Evolutionary conservation across 495 filamentous ascomycete genomes (phyloP).

Genomic region (Penicillium lagena): DNA sequence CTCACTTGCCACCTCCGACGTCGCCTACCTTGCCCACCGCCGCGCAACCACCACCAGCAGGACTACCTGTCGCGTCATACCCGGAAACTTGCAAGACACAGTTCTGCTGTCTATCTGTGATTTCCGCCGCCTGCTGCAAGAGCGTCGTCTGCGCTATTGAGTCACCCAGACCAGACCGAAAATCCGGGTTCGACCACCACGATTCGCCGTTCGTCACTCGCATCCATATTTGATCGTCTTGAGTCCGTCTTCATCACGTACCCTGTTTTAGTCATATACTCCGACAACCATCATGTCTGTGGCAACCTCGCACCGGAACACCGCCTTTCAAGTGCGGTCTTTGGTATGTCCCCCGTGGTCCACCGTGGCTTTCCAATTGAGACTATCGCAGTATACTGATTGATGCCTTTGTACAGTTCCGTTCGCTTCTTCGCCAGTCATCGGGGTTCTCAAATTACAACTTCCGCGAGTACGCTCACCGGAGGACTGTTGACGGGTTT

Average conservation of each 20-base stretch:
- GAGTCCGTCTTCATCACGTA: background rate
- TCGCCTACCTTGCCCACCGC: background rate
- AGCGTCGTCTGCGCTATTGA: background rate
- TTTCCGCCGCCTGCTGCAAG: background rate
- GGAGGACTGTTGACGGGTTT: conserved; percentile 84
- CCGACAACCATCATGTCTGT: conserved; percentile 35
- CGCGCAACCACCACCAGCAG: background rate
- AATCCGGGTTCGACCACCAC: background rate
- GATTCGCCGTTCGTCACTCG: background rate
- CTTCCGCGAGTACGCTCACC: conserved; percentile 92
- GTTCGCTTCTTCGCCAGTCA: conserved; percentile 81
- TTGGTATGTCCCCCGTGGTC: conserved; percentile 44
- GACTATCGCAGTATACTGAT: background rate
- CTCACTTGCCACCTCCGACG: conserved; percentile 3
- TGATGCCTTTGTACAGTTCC: conserved; percentile 54
- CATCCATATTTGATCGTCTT: background rate
- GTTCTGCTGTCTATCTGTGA: background rate
- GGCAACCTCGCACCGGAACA: conserved; percentile 50
- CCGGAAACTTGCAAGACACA: background rate
- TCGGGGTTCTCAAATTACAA: conserved; percentile 90
- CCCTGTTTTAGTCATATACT: too few species aligned
- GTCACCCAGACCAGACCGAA: background rate
- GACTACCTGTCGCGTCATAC: background rate
- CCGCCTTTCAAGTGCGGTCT: conserved; percentile 65
- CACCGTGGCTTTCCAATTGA: background rate